These are phyloP conservation scores for Spiraea crenata DNA, from an alignment of 331 rosid species.

Conservation along the genomic window DNA sequence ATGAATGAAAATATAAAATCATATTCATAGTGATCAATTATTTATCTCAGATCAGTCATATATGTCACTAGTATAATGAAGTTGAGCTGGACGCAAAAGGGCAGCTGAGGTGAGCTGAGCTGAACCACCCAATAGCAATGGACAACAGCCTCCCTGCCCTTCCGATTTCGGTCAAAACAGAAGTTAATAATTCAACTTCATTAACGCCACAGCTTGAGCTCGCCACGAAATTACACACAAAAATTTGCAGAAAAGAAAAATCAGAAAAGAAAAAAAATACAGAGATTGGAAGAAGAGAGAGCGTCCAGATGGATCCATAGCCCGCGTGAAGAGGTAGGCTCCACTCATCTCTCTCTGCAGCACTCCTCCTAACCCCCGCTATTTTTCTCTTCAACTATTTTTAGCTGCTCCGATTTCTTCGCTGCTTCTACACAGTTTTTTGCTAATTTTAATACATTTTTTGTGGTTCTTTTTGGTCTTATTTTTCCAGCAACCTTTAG, in stretches of 20 bases:
- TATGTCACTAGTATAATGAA: too few relatives aligned
- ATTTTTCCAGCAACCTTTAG: slow-evolving; percentile 27
- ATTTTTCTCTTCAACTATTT: slow-evolving; percentile 47
- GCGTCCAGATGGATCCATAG: slow-evolving; percentile 47
- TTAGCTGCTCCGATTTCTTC: slow-evolving; percentile 40
- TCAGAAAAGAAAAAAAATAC: neutral
- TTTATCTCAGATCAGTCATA: too few relatives aligned
- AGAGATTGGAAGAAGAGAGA: slow-evolving; percentile 11
- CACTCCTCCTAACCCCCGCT: slow-evolving; percentile 29
- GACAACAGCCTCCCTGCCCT: slow-evolving; percentile 8
- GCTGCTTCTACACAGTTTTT: slow-evolving; percentile 21
- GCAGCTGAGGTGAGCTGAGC: slow-evolving; percentile 14
- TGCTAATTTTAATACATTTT: slow-evolving; percentile 20
- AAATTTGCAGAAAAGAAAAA: neutral
- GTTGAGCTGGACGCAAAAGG: slow-evolving; percentile 20
- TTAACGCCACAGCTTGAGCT: neutral
- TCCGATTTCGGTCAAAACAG: slow-evolving; percentile 22
- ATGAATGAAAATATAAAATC: too few relatives aligned
- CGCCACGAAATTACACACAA: neutral
- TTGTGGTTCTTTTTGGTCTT: slow-evolving; percentile 1
- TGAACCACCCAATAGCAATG: neutral
- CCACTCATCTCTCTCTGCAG: slow-evolving; percentile 36
- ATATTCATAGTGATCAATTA: too few relatives aligned
- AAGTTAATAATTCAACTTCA: slow-evolving; percentile 12
- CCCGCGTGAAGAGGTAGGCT: slow-evolving; percentile 55